phyloP scores from a whole-genome alignment of 140 eudicot genomes.

The Flaveria floridana region DNA sequence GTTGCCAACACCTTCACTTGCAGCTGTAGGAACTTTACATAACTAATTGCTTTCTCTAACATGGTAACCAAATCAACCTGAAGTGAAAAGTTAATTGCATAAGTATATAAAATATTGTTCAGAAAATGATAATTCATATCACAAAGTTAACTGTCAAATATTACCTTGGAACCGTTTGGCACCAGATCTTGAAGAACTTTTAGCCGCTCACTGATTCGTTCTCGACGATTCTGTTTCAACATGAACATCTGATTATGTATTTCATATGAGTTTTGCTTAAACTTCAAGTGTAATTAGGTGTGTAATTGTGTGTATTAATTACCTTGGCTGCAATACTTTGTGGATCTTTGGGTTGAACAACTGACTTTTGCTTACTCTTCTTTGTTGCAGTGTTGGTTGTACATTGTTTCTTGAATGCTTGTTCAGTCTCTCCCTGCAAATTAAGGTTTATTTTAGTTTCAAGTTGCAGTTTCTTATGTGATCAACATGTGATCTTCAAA shows the following conservation, averaged over 20 bases:
- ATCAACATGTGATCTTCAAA: neutral
- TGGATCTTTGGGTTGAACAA: conserved; percentile 68
- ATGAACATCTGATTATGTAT: conserved; percentile 14
- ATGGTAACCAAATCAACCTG: conserved; percentile 99
- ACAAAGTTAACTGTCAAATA: neutral
- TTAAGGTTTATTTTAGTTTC: neutral
- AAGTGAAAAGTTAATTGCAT: neutral
- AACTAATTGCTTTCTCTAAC: conserved; percentile 94
- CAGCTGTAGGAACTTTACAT: conserved; percentile 92
- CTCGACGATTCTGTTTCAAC: conserved; percentile 79
- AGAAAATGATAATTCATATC: neutral
- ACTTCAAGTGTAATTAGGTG: neutral
- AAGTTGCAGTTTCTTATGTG: neutral
- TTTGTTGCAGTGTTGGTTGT: conserved; percentile 45
- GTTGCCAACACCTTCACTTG: conserved; percentile 99
- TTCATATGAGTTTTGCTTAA: neutral
- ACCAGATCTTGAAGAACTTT: conserved; percentile 92
- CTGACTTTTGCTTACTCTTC: conserved; percentile 57
- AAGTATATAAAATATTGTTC: neutral
- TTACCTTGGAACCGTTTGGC: conserved; percentile 96
- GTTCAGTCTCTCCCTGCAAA: conserved; percentile 65
- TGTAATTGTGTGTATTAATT: neutral
- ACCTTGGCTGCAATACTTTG: conserved; percentile 99
- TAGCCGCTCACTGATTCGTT: conserved; percentile 85
- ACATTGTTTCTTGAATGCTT: conserved; percentile 79